Evolutionary conservation across 352 stramenopile species (phyloP).

Genomic region (Phytophthora chlamydospora): DNA sequence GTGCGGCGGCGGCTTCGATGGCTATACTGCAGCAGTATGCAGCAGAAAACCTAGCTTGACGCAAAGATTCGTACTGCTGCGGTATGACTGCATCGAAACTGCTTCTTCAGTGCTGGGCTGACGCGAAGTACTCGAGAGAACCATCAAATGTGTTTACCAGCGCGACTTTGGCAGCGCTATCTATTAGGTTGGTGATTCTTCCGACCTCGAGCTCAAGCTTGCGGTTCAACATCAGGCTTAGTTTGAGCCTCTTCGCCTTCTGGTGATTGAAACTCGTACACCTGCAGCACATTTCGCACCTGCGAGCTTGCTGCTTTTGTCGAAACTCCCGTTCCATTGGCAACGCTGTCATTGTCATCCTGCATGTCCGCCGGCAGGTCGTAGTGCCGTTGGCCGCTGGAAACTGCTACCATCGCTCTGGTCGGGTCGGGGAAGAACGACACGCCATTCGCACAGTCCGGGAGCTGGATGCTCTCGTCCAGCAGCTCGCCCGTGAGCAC

Average conservation of each 20-base stretch:
- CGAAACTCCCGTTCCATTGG: neutral
- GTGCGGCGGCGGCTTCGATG: too few species aligned
- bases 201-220: neutral
- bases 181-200: neutral
- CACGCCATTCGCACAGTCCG: conserved; percentile 74
- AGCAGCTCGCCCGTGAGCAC: conserved; percentile 56
- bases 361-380: conserved; percentile 66
- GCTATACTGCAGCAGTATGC: too few species aligned
- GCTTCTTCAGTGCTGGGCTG: too few species aligned
- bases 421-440: conserved; percentile 74
- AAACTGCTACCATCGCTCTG: conserved; percentile 54
- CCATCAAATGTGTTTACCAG: too few species aligned
- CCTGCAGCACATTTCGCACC: conserved; percentile 43
- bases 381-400: conserved; percentile 71
- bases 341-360: conserved; percentile 37
- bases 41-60: too few species aligned
- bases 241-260: conserved; percentile 3
- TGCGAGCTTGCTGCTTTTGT: neutral
- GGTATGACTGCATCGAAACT: too few species aligned
- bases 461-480: conserved; percentile 48
- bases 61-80: too few species aligned
- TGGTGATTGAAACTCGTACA: conserved; percentile 50
- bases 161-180: neutral
- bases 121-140: too few species aligned
- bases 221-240: neutral